Evolutionary conservation across 495 filamentous ascomycete species (phyloP).

Genomic region (Aspergillus panamensis): DNA sequence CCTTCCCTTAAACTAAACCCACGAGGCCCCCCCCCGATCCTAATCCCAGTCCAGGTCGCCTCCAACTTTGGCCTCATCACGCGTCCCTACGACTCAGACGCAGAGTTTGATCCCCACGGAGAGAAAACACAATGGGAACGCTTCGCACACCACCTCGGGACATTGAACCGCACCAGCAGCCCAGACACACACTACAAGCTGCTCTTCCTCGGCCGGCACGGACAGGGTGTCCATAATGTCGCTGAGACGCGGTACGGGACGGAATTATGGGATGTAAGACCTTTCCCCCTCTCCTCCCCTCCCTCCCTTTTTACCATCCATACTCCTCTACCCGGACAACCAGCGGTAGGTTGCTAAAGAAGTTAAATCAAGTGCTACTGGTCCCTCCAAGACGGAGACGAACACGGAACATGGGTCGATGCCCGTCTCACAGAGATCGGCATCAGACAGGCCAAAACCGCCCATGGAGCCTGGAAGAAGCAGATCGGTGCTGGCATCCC

Average conservation of each 20-base stretch:
- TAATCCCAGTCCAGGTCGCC: slow-evolving; percentile 22
- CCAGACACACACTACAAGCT: slow-evolving; percentile 56
- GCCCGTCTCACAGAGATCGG: slow-evolving; percentile 64
- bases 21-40: background rate
- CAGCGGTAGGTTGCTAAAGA: background rate
- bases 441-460: slow-evolving; percentile 58
- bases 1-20: background rate
- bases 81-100: slow-evolving; percentile 48
- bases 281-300: background rate
- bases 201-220: slow-evolving; percentile 68
- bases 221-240: slow-evolving; percentile 68
- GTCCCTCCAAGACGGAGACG: slow-evolving; percentile 69
- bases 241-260: slow-evolving; percentile 65
- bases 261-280: slow-evolving; percentile 58
- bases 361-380: slow-evolving; percentile 57
- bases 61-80: slow-evolving; percentile 66
- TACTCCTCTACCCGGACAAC: background rate
- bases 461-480: slow-evolving; percentile 60
- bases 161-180: slow-evolving; percentile 48
- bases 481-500: slow-evolving; percentile 57
- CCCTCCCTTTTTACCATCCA: background rate
- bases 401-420: slow-evolving; percentile 64
- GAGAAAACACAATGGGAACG: slow-evolving; percentile 62
- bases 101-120: slow-evolving; percentile 18
- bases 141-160: slow-evolving; percentile 52